phyloP scores from a whole-genome alignment of 305 asterid species.

The Ruellia speciosa region DNA sequence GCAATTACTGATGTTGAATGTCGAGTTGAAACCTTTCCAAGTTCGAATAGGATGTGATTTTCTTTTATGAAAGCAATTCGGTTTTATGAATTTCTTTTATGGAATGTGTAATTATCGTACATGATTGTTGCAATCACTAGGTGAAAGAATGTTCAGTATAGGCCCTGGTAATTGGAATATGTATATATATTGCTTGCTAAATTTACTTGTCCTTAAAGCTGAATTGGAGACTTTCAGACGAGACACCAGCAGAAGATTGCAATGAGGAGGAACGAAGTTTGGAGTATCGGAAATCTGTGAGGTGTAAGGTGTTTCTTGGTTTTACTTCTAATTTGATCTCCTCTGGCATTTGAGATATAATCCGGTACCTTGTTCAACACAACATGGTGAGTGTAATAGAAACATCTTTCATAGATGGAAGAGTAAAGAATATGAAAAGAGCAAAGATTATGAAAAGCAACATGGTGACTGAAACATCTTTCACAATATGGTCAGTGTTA shows the following conservation, averaged over 20 bases:
- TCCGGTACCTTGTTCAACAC: conserved; percentile 78
- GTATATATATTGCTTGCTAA: background rate
- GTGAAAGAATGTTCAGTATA: too few species aligned
- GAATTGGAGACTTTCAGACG: conserved; percentile 93
- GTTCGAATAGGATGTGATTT: conserved; percentile 1
- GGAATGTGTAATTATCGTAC: background rate
- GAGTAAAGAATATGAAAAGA: background rate
- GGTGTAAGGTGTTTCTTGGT: conserved; percentile 81
- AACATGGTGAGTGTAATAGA: conserved; percentile 53
- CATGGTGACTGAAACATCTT: conserved; percentile 51
- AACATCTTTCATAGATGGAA: conserved; percentile 1
- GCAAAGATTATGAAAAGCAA: background rate
- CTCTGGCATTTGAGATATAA: conserved; percentile 75
- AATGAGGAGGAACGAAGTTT: conserved; percentile 54
- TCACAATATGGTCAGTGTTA: conserved; percentile 70
- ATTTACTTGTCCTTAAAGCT: conserved; percentile 50
- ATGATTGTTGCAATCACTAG: background rate
- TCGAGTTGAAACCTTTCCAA: background rate
- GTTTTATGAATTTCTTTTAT: background rate
- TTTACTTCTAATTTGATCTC: conserved; percentile 90
- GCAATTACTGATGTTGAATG: too few species aligned
- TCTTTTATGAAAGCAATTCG: background rate
- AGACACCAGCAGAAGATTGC: conserved; percentile 54
- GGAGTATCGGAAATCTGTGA: conserved; percentile 55
- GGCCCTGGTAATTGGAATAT: too few species aligned